phyloP scores from a whole-genome alignment of 345 rosid genomes.

The Populus pruinosa region DNA sequence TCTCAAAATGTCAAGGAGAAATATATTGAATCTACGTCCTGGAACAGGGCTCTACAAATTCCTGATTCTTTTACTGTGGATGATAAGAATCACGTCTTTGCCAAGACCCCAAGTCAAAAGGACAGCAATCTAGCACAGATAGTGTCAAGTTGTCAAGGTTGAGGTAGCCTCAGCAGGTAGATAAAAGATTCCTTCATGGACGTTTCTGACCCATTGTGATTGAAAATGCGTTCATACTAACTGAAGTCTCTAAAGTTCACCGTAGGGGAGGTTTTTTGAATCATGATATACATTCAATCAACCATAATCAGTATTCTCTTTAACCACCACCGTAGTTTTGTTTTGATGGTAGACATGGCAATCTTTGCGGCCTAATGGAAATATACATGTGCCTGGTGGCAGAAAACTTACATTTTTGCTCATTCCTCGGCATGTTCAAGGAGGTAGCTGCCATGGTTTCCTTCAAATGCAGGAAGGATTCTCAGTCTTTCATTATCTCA shows the following conservation, averaged over 20 bases:
- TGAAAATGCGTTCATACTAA: background rate
- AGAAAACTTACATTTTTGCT: background rate
- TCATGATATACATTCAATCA: background rate
- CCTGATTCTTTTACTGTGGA: conserved; percentile 74
- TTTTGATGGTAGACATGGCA: background rate
- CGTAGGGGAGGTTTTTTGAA: background rate
- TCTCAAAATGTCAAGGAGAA: conserved; percentile 86
- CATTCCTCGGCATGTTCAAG: background rate
- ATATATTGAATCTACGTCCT: conserved; percentile 85
- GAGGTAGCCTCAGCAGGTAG: conserved; percentile 11
- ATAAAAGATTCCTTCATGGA: background rate
- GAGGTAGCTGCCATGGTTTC: background rate
- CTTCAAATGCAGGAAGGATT: background rate
- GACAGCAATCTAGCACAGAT: conserved; percentile 42
- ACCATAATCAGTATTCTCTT: background rate
- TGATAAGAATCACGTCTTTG: conserved; percentile 41
- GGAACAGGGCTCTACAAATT: conserved; percentile 84
- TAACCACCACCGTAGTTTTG: background rate
- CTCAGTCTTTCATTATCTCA: background rate
- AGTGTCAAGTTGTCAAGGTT: conserved; percentile 61
- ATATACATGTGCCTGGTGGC: background rate
- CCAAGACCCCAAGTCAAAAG: conserved; percentile 68
- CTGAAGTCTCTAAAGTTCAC: background rate
- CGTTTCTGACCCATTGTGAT: background rate
- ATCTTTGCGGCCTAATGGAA: background rate